Evolutionary conservation across 805 yeast genomes (phyloP), one percentile per base, ranked within the genome.

Genomic region (Candida silvatica): DNA sequence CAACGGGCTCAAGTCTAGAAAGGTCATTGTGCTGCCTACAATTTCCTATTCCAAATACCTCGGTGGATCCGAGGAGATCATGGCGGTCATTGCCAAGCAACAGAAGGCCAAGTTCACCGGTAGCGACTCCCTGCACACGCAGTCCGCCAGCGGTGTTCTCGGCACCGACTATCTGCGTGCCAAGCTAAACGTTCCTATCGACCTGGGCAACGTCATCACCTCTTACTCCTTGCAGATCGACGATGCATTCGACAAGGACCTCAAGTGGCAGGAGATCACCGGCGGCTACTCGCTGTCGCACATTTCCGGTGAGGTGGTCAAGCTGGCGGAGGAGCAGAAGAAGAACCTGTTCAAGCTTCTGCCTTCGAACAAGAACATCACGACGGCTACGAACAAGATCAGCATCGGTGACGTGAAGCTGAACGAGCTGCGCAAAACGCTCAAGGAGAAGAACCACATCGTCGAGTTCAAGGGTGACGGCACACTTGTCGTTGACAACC

Each of bases 381-480:
- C 15, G 4, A 17, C 34, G 15, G 30, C 36, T 18, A 31, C 27
- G 5, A 37, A 31, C 27, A 24, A 30, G 34, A 24, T 59, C 82
- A 33, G 82, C 14, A 84, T 92, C 39, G 99, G 99, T 26, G 95
- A 88, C 53, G 76, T 92, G 29, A 71, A 82, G 41, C 63, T 92
- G 18, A 82, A 92, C 0, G 95, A 87, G 43, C 63, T 92, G 34
- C 79, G 83, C 48, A 73, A 74, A 45, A 71, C 68, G 39, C 63
- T 92, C 25, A 59, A 66, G 20, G 61, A 66, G 4, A 57, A 61
- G 37, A 81, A 84, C 32, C 73, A 81, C 47, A 66, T 63, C 35
- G 96, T 94, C 1, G 96, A 88, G 50, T 86, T 90, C 54, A 77
- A 81, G 55, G 94, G 96, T 36, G 96, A 87, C 54, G 97, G 97